Base-by-base conservation (phyloP, 352 stramenopile species). In the Globisporangium nunn region DNA sequence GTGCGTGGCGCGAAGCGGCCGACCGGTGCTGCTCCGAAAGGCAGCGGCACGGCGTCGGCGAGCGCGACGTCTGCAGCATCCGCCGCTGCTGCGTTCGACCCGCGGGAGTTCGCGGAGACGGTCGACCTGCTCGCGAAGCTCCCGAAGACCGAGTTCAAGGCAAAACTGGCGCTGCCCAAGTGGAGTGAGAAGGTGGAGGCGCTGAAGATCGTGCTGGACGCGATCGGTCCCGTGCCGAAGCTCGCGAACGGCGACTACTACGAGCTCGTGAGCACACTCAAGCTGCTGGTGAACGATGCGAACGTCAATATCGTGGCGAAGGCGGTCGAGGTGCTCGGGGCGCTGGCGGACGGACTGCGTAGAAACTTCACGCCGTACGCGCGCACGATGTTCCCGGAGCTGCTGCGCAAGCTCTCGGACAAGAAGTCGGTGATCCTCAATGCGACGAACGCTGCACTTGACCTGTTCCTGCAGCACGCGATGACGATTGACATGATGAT, bases 261-360 rank as follows among this genome's bases (percentile, higher is more conserved):
- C 59, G 85, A 95, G 62, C 68, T 95, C 11, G 81, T 95, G 50
- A 83, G 81, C 37, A 93, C 78, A 3, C 63, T 95, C 12, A 93
- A 94, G 56, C 52, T 88, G 14, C 60, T 91, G 11, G 83, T 64
- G 17, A 91, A 89, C 41, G 85, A 95, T 54, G 79, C 85, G 17
- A 95, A 95, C 56, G 85, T 95, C 28, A 93, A 95, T 50, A 93
- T 95, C 54, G 73, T 87, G 31, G 84, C 84, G 6, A 95, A 93
- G 49, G 73, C 85, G 39, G 78, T 95, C 50, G 84, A 93, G 75
- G 78, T 95, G 14, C 59, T 93, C 28, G 84, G 85, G 29, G 85
- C 71, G 3, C 64, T 95, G 3, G 66, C 85, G 0, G 84, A 95
- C 60, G 85, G 85, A 7, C 64, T 95, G 46, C 71, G 85, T 7